phyloP scores from a whole-genome alignment of 2,329 filamentous ascomycete species.

The Calonectria crousiana region DNA sequence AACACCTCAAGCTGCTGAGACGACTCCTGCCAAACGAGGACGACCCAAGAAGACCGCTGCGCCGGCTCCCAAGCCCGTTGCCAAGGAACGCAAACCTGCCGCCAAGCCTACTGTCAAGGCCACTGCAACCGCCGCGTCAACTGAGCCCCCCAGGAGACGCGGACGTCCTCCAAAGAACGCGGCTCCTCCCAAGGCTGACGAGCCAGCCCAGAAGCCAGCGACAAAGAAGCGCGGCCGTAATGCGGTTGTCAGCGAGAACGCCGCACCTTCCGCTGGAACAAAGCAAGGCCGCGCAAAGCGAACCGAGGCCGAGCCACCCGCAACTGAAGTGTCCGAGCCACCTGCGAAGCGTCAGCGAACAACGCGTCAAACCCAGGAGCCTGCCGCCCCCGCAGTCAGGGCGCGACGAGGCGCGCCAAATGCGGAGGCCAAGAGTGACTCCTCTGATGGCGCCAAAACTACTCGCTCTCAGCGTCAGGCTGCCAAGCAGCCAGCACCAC shows the following conservation, averaged over 20 bases:
- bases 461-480: background rate
- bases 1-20: constrained; percentile 19
- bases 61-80: constrained; percentile 6
- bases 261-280: constrained; percentile 1
- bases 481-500: background rate
- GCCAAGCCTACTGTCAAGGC: constrained; percentile 16
- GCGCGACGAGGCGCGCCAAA: constrained; percentile 27
- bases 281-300: constrained; percentile 38
- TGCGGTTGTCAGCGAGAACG: constrained; percentile 12
- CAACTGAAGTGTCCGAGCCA: constrained; percentile 28
- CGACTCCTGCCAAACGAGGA: constrained; percentile 22
- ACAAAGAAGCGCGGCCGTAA: constrained; percentile 36
- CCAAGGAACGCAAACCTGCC: constrained; percentile 29
- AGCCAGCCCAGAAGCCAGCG: constrained; percentile 19
- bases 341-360: constrained; percentile 36
- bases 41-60: constrained; percentile 30
- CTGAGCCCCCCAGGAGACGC: constrained; percentile 33
- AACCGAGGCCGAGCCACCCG: constrained; percentile 24
- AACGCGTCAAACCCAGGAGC: constrained; percentile 27
- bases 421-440: background rate
- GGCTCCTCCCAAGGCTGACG: background rate
- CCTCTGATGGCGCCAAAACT: background rate
- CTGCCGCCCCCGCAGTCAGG: constrained; percentile 5
- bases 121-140: background rate
- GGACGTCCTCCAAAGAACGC: constrained; percentile 36